Evolutionary conservation across 1,139 yeast species (phyloP), one percentile per base, ranked within the genome.

Genomic region (Zygotorulaspora mrakii): DNA sequence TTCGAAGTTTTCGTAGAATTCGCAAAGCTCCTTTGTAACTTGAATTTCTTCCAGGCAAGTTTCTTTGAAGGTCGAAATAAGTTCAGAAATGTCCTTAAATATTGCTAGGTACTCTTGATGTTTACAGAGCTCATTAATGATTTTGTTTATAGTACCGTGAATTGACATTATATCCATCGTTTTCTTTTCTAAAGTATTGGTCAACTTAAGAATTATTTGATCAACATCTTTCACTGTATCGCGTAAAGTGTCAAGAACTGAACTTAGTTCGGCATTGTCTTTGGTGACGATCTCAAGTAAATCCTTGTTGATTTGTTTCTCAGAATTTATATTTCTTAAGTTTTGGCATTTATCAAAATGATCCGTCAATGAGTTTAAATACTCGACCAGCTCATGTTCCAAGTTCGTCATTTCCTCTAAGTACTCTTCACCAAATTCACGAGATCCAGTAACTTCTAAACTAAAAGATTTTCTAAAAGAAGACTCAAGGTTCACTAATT

Each of bases 261-360:
- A 59, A 1, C 66, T 66, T 4, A 71, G 54, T 25, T 70, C 69
- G 4, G 49, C 36, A 24, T 60, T 58, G 50, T 72, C 77, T 24
- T 60, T 64, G 14, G 53, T 52, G 2, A 72, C 54, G 8, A 71
- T 76, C 8, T 65, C 62, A 6, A 70, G 56, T 14, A 71, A 47
- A 30, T 67, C 69, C 9, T 42, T 32, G 37, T 57, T 57, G 35
- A 63, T 68, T 1, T 48, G 51, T 3, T 48, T 48, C 5, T 50
- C 43, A 3, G 50, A 39, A 3, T 42, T 28, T 2, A 53, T 46
- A n/a, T 60, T 60, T n/a, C 55, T 50, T 8, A 65, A 47, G 1
- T 66, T 40, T 9, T 49, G 52, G 14, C 95, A 84, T 54, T 84
- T 88, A 57, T 87, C 96, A 50, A 79, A 86, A 62, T 88, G 96